Base-by-base conservation (phyloP, 108 stramenopile species). In the Skeletonema potamos region DNA sequence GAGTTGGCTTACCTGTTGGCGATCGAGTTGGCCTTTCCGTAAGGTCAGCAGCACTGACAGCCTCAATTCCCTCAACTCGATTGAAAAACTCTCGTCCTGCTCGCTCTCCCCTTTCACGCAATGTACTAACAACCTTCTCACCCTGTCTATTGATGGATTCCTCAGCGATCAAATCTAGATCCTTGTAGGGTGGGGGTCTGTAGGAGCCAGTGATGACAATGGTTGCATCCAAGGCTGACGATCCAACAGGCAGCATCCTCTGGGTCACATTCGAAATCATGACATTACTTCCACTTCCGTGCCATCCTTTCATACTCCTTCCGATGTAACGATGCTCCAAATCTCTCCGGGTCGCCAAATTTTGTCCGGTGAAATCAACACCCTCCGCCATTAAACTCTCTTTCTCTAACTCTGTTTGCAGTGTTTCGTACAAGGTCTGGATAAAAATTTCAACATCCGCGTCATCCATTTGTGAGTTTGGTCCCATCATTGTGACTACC, bases 81-180 rank as follows among this genome's bases (percentile, higher is more conserved):
- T 37, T 36, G 30, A 62, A 62, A 34, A 11, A 62, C 5, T 62
- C 32, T 62, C 34, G 39, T 6, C 61, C 61, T 34, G 32, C 61
- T 37, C 24, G 17, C 29, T 33, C 34, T 24, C 61, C 61, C 6
- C 24, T 26, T 62, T 62, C 61, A 30, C 61, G 36, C 12, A 62
- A 20, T 34, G 36, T 6, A 62, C 33, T 62, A 22, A 51, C 48
- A 1, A 51, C 48, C n/a, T 51, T 51, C 22, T 2, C 17, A 7
- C 48, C 48, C 9, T 51, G 48, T 2, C 48, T 20, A 20, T 51
- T 51, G 48, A 51, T 51, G 8, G 22, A 24, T n/a, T 51, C 48
- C 48, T 37, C 61, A 8, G 33, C 33, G 9, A 62, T 34, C 11
- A 26, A n/a, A 24, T 37, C 33, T 18, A 62, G 18, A 34, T 62